Evolutionary conservation across 805 yeast genomes (phyloP), one percentile per base, ranked within the genome.

Genomic region (Wickerhamomyces sydowiorum): DNA sequence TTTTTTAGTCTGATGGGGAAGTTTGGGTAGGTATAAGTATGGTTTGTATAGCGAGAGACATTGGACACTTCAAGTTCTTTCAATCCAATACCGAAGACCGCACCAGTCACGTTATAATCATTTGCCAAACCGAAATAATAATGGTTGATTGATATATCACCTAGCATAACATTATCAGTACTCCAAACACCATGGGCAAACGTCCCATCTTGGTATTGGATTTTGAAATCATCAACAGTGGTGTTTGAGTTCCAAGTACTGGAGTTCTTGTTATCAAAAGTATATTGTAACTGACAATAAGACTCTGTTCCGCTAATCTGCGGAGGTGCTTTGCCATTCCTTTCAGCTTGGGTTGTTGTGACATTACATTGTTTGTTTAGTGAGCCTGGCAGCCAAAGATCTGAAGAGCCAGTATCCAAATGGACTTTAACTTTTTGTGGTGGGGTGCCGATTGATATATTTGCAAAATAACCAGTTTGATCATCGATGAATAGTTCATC

Each of bases 81-180:
- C 39, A 84, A 67, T 9, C 93, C 91, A 47, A 86, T 78, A 23
- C 91, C 89, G 34, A 86, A 61, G 20, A 86, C 91, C 41, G 95
- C 91, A 36, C 63, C 62, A 8, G 78, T 60, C 4, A 90, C 79
- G 46, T 78, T 76, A 2, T 86, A 75, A 28, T 61, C 59, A 54
- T 78, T 78, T 3, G 86, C 95, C 18, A 88, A 78, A 2, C 95
- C 96, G 59, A 89, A 73, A 5, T 87, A 76, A 24, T 84, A 63
- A 4, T 13, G 6, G 0, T 67, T 54, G 14, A 87, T 69, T 3
- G 73, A 66, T 7, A 70, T 60, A 38, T 75, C 78, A 36, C 79
- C 78, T 43, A 87, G 62, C 3, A 51, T 46, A 5, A 89, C 69
- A 31, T 66, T 64, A 53, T 89, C 96, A 36, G 68, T 61, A 47